Percentiles rank a stretch among this genome's conserved stretches.
These are phyloP conservation scores for Iberis pinnata DNA, from an alignment of 345 rosid species.

Conservation along the genomic window DNA sequence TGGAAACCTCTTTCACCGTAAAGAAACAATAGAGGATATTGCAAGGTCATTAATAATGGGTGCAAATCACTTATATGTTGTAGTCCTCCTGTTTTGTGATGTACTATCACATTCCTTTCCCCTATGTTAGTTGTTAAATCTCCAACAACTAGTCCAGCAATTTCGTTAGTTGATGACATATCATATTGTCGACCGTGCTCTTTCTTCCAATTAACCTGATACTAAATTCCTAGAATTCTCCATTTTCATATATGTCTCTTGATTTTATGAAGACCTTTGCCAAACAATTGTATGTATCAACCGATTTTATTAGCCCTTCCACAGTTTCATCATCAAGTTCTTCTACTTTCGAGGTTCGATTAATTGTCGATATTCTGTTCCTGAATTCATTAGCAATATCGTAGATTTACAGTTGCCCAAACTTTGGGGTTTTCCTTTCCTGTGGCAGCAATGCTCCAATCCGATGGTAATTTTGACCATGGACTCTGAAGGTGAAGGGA, in stretches of 20 bases:
- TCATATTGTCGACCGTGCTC: too few species aligned
- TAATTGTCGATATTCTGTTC: too few species aligned
- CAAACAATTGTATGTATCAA: background rate
- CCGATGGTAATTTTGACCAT: background rate
- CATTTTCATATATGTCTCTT: background rate
- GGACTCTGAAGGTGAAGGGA: background rate
- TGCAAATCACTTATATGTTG: too few species aligned
- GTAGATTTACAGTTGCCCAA: background rate
- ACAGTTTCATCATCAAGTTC: background rate
- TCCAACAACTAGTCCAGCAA: too few species aligned
- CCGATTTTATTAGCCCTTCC: background rate
- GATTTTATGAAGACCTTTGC: background rate
- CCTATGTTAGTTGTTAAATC: too few species aligned
- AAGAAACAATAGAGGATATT: too few species aligned
- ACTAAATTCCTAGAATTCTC: background rate
- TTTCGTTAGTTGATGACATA: too few species aligned
- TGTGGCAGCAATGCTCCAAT: background rate
- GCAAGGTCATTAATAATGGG: too few species aligned
- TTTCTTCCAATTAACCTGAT: background rate
- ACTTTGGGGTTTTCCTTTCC: background rate
- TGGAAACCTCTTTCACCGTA: too few species aligned
- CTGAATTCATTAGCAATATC: background rate
- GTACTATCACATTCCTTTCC: too few species aligned
- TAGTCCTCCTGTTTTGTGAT: too few species aligned
- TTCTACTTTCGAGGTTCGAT: background rate